Evolutionary conservation across 2,329 filamentous ascomycete genomes (phyloP).

Genomic region (Coniosporium tulheliwenetii): DNA sequence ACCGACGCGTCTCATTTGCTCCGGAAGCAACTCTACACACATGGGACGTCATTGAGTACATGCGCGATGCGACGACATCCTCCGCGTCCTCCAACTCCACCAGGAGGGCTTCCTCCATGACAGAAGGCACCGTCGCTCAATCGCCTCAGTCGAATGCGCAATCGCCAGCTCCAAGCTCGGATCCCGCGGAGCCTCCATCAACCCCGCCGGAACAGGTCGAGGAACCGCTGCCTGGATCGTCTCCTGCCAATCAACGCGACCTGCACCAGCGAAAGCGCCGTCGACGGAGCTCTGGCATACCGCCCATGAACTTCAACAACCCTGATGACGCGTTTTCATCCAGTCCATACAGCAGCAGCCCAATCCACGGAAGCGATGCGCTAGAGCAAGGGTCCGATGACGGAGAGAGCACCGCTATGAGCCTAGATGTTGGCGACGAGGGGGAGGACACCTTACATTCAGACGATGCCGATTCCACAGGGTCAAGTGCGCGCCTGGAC

Average conservation of each 20-base stretch:
- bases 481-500: slow-evolving; percentile 60
- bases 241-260: slow-evolving; percentile 50
- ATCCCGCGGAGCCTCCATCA: slow-evolving; percentile 42
- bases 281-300: slow-evolving; percentile 51
- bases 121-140: slow-evolving; percentile 15
- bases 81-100: slow-evolving; percentile 58
- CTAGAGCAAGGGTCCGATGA: slow-evolving; percentile 47
- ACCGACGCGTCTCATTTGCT: slow-evolving; percentile 88
- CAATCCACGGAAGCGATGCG: slow-evolving; percentile 25
- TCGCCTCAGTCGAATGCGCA: slow-evolving; percentile 7
- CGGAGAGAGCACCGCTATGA: slow-evolving; percentile 68
- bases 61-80: slow-evolving; percentile 70
- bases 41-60: slow-evolving; percentile 84
- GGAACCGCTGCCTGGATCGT: slow-evolving; percentile 40
- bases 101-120: slow-evolving; percentile 51
- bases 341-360: slow-evolving; percentile 54
- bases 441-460: slow-evolving; percentile 52
- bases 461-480: slow-evolving; percentile 39
- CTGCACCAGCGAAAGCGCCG: slow-evolving; percentile 43
- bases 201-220: slow-evolving; percentile 45
- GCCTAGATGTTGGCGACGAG: slow-evolving; percentile 52
- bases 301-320: slow-evolving; percentile 48
- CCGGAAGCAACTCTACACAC: slow-evolving; percentile 95
- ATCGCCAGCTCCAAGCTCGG: slow-evolving; percentile 22
- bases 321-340: slow-evolving; percentile 55